Base-by-base conservation (phyloP, 768 basidiomycete genomes). In the Postia placenta region DNA sequence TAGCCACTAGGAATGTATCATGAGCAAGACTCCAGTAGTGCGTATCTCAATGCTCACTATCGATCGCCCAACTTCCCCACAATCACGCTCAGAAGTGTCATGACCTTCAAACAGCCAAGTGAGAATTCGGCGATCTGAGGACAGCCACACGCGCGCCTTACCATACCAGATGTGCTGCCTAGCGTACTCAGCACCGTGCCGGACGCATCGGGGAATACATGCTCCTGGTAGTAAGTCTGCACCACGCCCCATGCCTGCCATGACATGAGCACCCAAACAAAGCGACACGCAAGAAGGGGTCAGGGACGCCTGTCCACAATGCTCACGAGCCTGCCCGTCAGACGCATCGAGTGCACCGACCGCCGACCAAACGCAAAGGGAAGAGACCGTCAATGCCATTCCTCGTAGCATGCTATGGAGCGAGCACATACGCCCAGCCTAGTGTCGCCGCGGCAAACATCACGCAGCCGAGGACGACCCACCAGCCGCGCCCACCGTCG, bases 171-270 rank as follows among this genome's bases (percentile, higher is more conserved):
- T 46, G 52, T 51, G 42, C 55, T 55, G 11, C 58, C 55, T 35
- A 59, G 42, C 15, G 50, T 53, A 45, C 51, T 56, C 28, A 59
- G 48, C 4, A 55, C 45, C 5, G 62, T 56, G 12, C 53, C 53
- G 25, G 60, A 58, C 9, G 55, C 52, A 27, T 56, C 47, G 17
- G 57, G 55, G 30, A 65, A 55, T 2, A 61, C 53, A 25, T 49
- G 43, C 35, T 58, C 49, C n/a, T 59, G 49, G 51, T 67, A 69
- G 58, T 69, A 69, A 14, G 59, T 53, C 56, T 71, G 66, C 51
- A 61, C 66, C 12, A 67, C 67, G 17, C 69, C 69, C 49, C 60
- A 68, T 25, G 55, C 57, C 57, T 20, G 61, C 49, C 36, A 33
- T 9, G n/a, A 40, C 24, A 53, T 58, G 49, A 58, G 54, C 52